phyloP scores from a whole-genome alignment of 768 basidiomycete genomes.

The Dendrothele bispora region DNA sequence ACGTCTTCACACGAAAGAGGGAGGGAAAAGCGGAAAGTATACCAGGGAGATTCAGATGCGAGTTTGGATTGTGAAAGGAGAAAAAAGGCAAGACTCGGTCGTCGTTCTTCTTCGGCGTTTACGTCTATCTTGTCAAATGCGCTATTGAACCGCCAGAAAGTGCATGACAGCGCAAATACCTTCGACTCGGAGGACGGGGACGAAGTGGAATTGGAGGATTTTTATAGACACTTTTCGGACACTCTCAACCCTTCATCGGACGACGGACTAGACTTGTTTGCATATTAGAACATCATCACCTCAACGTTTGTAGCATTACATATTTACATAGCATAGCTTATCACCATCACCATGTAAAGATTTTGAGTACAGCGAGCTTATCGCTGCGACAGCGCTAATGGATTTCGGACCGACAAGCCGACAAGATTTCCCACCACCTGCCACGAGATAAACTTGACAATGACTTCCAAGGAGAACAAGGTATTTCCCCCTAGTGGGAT shows the following conservation, averaged over 20 bases:
- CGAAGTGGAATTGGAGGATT: too few species aligned
- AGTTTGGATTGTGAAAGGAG: constrained; percentile 6
- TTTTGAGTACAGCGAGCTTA: too few species aligned
- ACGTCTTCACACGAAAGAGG: constrained; percentile 19
- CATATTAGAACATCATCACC: constrained; percentile 5
- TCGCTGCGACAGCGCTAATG: too few species aligned
- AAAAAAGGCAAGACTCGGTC: constrained; percentile 10
- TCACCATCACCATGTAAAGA: too few species aligned
- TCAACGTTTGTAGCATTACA: too few species aligned
- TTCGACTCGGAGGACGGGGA: not conserved
- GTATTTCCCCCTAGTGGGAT: constrained; percentile 59
- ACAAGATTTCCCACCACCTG: too few species aligned
- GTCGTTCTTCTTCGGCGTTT: constrained; percentile 30
- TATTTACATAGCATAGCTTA: too few species aligned
- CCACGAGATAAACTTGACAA: too few species aligned
- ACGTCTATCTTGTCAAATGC: constrained; percentile 40
- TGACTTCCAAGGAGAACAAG: constrained; percentile 41
- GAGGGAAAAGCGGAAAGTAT: too few species aligned
- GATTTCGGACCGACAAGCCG: too few species aligned
- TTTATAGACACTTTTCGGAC: not conserved
- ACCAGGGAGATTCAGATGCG: too few species aligned
- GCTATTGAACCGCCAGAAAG: constrained; percentile 30
- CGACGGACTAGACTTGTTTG: constrained; percentile 5
- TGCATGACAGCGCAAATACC: constrained; percentile 22
- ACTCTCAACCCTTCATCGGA: constrained; percentile 4